phyloP scores from a whole-genome alignment of 2,329 filamentous ascomycete genomes.

The Fusarium euwallaceae region DNA sequence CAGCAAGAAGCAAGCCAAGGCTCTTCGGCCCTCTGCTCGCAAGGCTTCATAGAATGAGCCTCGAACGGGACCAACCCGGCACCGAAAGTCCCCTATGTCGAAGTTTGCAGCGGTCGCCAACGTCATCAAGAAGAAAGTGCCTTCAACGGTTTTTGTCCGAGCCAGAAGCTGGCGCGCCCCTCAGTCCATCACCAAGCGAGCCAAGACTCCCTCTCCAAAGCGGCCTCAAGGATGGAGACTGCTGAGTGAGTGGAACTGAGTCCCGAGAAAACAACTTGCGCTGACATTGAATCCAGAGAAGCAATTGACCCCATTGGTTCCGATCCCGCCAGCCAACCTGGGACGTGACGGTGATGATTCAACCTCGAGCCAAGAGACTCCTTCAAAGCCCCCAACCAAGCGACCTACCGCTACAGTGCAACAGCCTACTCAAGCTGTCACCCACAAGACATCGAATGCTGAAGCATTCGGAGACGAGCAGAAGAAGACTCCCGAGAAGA shows the following conservation, averaged over 20 bases:
- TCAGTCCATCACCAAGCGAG: neutral
- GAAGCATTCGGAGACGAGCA: neutral
- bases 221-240: slow-evolving; percentile 25
- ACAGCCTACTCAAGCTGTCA: neutral
- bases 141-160: slow-evolving; percentile 2
- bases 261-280: neutral
- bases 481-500: neutral
- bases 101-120: neutral
- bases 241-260: slow-evolving; percentile 25
- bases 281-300: slow-evolving; percentile 31
- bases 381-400: slow-evolving; percentile 13
- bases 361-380: slow-evolving; percentile 19
- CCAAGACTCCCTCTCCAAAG: slow-evolving; percentile 3
- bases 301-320: slow-evolving; percentile 10
- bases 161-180: slow-evolving; percentile 15
- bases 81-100: neutral
- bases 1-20: slow-evolving; percentile 29
- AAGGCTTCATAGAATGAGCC: slow-evolving; percentile 15
- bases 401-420: neutral
- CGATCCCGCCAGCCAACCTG: neutral
- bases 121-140: slow-evolving; percentile 3
- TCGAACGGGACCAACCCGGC: neutral
- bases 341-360: slow-evolving; percentile 12
- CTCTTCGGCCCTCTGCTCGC: slow-evolving; percentile 10
- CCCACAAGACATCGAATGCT: neutral